These are phyloP conservation scores for Silybum marianum DNA, from an alignment of 129 eudicot genomes.

Conservation along the genomic window DNA sequence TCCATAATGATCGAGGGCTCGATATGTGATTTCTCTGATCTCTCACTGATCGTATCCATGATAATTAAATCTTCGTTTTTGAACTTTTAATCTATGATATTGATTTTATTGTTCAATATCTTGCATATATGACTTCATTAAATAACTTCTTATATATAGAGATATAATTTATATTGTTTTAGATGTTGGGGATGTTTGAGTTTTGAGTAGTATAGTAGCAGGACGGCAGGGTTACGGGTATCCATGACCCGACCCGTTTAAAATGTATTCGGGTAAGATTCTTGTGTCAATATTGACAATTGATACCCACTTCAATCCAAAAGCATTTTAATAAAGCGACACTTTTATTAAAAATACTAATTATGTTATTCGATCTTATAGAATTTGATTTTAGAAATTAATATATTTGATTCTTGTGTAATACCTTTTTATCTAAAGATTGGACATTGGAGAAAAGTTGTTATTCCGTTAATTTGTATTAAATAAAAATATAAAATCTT, in stretches of 20 bases:
- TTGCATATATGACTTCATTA: conserved; percentile 7
- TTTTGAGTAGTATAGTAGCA: conserved; percentile 6
- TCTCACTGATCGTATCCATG: conserved; percentile 35
- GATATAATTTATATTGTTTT: conserved; percentile 23
- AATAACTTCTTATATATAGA: neutral
- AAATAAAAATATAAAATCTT: neutral
- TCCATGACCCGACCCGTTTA: conserved; percentile 30
- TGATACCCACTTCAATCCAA: conserved; percentile 23
- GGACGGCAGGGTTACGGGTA: conserved; percentile 33
- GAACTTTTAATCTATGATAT: neutral
- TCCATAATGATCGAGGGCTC: conserved; percentile 43
- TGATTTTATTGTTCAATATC: neutral
- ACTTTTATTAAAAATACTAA: neutral
- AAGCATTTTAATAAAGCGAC: neutral
- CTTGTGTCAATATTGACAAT: conserved; percentile 12
- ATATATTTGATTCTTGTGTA: neutral
- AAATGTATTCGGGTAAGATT: neutral
- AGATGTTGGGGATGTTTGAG: conserved; percentile 7
- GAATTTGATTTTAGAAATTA: neutral
- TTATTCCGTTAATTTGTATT: neutral
- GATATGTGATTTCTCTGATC: conserved; percentile 34
- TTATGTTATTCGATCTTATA: neutral
- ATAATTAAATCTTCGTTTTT: neutral
- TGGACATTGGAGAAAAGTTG: neutral
- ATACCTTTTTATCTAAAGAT: neutral